These are phyloP conservation scores for Petrea volubilis DNA, from an alignment of 257 asterid species.

Conservation along the genomic window DNA sequence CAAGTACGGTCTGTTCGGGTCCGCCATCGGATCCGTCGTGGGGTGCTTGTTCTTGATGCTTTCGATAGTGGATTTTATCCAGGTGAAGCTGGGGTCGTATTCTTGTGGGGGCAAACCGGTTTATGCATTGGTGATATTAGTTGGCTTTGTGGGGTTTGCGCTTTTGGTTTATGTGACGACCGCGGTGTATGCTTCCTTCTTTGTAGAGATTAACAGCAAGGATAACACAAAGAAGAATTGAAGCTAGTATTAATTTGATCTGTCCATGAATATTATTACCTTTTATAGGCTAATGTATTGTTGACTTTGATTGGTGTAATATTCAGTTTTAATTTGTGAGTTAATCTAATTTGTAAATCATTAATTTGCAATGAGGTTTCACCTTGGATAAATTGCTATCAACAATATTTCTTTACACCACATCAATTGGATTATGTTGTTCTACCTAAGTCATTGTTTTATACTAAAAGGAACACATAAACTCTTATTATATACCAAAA, in stretches of 20 bases:
- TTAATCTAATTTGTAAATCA: too few relatives aligned
- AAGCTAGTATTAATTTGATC: neutral
- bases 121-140: constrained; percentile 13
- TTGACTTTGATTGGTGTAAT: too few relatives aligned
- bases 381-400: too few relatives aligned
- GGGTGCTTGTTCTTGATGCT: constrained; percentile 28
- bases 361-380: too few relatives aligned
- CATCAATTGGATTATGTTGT: too few relatives aligned
- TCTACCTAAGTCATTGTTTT: too few relatives aligned
- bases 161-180: constrained; percentile 20
- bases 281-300: too few relatives aligned
- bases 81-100: constrained; percentile 24
- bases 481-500: too few relatives aligned
- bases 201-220: constrained; percentile 6
- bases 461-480: too few relatives aligned
- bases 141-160: constrained; percentile 11
- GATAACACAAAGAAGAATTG: neutral
- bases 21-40: constrained; percentile 29
- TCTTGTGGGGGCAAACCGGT: constrained; percentile 27
- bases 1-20: constrained; percentile 24
- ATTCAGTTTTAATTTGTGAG: too few relatives aligned
- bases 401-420: too few relatives aligned
- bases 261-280: too few relatives aligned
- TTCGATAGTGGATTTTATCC: constrained; percentile 27
- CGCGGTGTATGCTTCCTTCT: constrained; percentile 26